Conservation (phyloP, 2,329 filamentous ascomycete species). For the Cercospora zeina region DNA sequence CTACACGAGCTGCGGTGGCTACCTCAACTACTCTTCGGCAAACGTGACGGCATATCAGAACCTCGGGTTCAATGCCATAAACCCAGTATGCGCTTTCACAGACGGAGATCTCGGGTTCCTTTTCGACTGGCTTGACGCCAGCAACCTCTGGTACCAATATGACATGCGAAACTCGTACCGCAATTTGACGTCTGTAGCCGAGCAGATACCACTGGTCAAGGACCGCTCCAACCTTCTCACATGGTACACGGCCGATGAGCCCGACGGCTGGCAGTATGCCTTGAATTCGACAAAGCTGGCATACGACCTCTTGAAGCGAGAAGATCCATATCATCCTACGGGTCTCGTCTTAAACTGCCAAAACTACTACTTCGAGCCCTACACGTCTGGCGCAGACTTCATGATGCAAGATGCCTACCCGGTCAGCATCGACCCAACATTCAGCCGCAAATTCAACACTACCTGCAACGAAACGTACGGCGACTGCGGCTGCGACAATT, state of each 20-base stretch:
- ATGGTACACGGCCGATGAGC: conserved; percentile 56
- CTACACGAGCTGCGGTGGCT: conserved; percentile 47
- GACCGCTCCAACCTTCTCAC: conserved; percentile 44
- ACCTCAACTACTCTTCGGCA: conserved; percentile 38
- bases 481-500: conserved; percentile 65
- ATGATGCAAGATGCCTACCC: conserved; percentile 63
- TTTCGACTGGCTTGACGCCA: conserved; percentile 47
- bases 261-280: conserved; percentile 59
- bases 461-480: conserved; percentile 60
- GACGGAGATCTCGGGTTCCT: conserved; percentile 44
- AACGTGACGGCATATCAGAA: conserved; percentile 46
- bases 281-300: conserved; percentile 50
- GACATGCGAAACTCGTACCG: conserved; percentile 48
- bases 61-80: conserved; percentile 52
- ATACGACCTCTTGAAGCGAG: conserved; percentile 48
- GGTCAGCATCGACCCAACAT: conserved; percentile 58
- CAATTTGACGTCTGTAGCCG: conserved; percentile 43
- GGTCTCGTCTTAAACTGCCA: conserved; percentile 62
- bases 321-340: conserved; percentile 64
- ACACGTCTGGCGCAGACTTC: conserved; percentile 58
- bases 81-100: conserved; percentile 47
- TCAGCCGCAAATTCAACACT: conserved; percentile 57
- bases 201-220: conserved; percentile 44
- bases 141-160: conserved; percentile 51
- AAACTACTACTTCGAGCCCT: conserved; percentile 61